phyloP scores from a whole-genome alignment of 116 monocot species.

The Cymodocea nodosa region DNA sequence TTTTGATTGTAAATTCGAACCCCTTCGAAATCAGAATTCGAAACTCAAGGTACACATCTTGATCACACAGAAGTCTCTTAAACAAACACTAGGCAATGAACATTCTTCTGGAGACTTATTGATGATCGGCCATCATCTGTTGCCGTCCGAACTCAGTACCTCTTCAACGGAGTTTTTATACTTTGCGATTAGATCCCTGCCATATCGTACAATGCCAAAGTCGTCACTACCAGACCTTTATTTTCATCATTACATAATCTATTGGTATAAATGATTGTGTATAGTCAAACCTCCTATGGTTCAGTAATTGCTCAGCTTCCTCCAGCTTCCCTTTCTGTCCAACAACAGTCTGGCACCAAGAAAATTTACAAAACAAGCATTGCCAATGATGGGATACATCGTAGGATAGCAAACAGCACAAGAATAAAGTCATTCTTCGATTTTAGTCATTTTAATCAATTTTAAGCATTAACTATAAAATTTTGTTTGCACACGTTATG shows the following conservation, averaged over 20 bases:
- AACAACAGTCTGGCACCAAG: constrained; percentile 53
- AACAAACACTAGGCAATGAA: not conserved
- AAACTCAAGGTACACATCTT: too few species aligned
- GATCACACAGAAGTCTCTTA: too few species aligned
- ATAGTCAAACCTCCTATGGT: constrained; percentile 47
- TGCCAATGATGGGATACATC: too few species aligned
- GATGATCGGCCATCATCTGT: constrained; percentile 9
- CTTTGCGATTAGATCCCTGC: constrained; percentile 58
- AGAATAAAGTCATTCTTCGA: too few species aligned
- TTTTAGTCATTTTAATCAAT: too few species aligned
- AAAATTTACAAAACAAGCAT: not conserved
- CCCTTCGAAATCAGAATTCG: too few species aligned
- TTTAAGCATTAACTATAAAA: too few species aligned
- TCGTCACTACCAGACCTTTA: not conserved
- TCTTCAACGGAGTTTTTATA: constrained; percentile 51
- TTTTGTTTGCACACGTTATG: too few species aligned
- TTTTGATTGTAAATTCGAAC: too few species aligned
- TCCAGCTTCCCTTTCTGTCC: constrained; percentile 63
- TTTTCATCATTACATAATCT: not conserved
- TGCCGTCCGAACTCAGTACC: constrained; percentile 27
- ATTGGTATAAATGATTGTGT: not conserved
- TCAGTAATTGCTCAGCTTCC: constrained; percentile 62
- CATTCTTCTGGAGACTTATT: not conserved
- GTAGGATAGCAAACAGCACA: too few species aligned
- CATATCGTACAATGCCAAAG: not conserved